Base-by-base conservation (phyloP, 164 flowering plant genomes). In the Amborella trichopoda region DNA sequence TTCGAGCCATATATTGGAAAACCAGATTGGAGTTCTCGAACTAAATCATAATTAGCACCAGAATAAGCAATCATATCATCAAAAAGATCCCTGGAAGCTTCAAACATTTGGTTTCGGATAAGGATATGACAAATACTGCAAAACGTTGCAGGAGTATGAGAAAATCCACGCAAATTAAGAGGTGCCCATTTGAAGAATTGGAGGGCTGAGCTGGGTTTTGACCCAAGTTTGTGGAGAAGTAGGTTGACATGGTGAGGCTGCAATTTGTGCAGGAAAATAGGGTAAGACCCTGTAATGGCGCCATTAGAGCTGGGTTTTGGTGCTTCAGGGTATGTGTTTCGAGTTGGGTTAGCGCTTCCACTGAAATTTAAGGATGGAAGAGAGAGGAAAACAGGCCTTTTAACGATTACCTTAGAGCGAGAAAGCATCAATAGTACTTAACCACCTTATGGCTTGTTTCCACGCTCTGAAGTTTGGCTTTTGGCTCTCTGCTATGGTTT, bases 181-280 rank as follows among this genome's bases (percentile, higher is more conserved):
- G 16, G 6, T 4, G 67, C 60, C 77, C 75, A 69, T 1, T 65
- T 52, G 48, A 61, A 63, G 61, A 75, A 68, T 2, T 40, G 44
- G 39, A 69, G 17, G 1, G 73, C 73, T 10, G 68, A 69, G 26
- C 3, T 40, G 59, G 77, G 71, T n/a, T 56, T 47, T 33, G 54
- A 51, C 0, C 59, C 62, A 41, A 67, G 77, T 38, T 49, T 37
- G 46, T 42, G 30, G 18, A 72, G 58, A 23, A 65, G 19, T 30
- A 27, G 17, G 1, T 63, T 58, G n/a, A 68, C 52, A 26, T 61
- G 65, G 58, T 28, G 2, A n/a, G 65, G 65, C 2, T 44, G 63
- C 21, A 68, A 20, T 5, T 47, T 17, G 18, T 63, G 38, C 46
- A 45, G 23, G 27, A 41, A 30, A 33, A 46, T 13, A 16, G 37